phyloP scores from a whole-genome alignment of 1,139 yeast genomes.

The Diutina catenulata region DNA sequence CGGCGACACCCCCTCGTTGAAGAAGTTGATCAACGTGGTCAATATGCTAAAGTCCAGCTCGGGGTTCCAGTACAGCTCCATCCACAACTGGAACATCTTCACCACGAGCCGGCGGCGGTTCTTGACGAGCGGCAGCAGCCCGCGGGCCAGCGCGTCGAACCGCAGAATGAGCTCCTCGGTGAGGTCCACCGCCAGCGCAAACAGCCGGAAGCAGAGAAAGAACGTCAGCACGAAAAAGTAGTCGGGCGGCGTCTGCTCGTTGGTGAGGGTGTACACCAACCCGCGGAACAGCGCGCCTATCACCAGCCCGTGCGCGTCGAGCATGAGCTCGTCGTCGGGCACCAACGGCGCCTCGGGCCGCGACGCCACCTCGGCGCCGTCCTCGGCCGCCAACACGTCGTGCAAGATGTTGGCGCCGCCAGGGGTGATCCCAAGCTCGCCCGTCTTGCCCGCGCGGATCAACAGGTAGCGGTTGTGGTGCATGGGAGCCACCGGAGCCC shows the following conservation, averaged over 20 bases:
- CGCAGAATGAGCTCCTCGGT: conserved; percentile 59
- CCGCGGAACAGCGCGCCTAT: conserved; percentile 77
- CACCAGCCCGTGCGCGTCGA: conserved; percentile 39
- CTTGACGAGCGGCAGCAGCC: conserved; percentile 23
- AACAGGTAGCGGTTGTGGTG: conserved; percentile 40
- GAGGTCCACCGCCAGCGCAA: conserved; percentile 58
- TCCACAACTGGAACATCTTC: conserved; percentile 66
- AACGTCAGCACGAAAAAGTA: conserved; percentile 65
- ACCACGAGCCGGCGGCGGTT: conserved; percentile 58
- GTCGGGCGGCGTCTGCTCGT: conserved; percentile 59
- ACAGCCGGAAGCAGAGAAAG: conserved; percentile 69
- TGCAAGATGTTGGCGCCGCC: conserved; percentile 46
- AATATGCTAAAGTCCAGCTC: conserved; percentile 47
- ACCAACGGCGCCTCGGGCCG: conserved; percentile 10
- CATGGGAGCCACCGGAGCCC: conserved; percentile 12
- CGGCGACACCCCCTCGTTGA: conserved; percentile 55
- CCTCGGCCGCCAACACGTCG: conserved; percentile 32
- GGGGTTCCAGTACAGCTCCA: conserved; percentile 79
- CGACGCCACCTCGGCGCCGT: not conserved
- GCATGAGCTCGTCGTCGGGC: conserved; percentile 33
- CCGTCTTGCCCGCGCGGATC: conserved; percentile 46
- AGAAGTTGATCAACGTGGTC: conserved; percentile 62
- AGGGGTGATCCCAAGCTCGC: conserved; percentile 40
- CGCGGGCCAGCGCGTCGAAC: conserved; percentile 40
- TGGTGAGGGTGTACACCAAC: conserved; percentile 57